A percentile compares a stretch with the other conserved stretches of the same genome.
Conservation (phyloP, 768 basidiomycete species). For the Lyophyllum atratum region DNA sequence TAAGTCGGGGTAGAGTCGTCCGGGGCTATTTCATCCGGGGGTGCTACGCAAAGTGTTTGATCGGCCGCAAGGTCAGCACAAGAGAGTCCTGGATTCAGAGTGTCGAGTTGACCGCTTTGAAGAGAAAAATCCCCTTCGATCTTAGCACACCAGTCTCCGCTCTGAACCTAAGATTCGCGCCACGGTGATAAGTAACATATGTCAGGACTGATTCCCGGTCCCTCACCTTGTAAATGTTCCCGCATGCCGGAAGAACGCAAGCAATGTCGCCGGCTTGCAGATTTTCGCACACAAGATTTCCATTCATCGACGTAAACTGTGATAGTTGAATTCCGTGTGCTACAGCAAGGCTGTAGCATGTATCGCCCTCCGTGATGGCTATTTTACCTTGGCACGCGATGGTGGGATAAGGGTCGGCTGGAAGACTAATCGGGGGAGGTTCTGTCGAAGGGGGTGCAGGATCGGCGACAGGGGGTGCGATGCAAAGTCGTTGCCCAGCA, state of each 20-base stretch:
- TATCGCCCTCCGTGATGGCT: background rate
- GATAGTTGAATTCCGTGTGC: background rate
- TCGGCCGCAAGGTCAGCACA: background rate
- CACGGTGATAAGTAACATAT: background rate
- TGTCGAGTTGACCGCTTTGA: background rate
- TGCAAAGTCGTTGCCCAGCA: constrained; percentile 3
- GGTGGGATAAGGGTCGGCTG: background rate
- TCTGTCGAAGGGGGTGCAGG: background rate
- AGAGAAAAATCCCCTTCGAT: background rate
- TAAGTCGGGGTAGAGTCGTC: too few relatives aligned
- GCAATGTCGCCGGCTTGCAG: background rate
- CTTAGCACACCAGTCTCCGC: background rate
- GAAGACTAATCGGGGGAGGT: background rate
- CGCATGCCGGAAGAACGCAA: background rate
- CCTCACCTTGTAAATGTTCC: background rate
- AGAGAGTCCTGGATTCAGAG: background rate
- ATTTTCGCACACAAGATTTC: background rate
- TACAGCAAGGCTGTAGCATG: background rate
- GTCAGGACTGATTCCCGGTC: background rate
- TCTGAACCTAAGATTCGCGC: background rate
- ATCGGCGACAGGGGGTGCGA: background rate
- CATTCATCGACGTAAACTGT: background rate
- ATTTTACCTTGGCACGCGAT: background rate
- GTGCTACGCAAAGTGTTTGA: too few relatives aligned
- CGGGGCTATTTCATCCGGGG: too few relatives aligned